Base-by-base conservation (phyloP, 768 basidiomycete genomes). In the Leccinum boreale region DNA sequence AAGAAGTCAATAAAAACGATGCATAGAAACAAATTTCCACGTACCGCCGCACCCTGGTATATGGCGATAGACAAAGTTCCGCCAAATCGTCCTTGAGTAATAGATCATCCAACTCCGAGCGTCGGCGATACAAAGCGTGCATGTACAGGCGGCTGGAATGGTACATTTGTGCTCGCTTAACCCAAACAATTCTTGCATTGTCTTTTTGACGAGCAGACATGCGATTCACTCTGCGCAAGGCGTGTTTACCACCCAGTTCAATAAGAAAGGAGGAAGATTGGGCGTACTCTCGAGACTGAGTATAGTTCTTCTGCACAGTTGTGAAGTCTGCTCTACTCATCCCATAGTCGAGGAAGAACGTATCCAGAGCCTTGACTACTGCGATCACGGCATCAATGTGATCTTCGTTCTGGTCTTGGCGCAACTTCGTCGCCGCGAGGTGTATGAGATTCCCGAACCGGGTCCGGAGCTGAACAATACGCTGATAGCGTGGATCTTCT, bases 321-420 rank as follows among this genome's bases (percentile, higher is more conserved):
- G 83, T 82, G 62, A 84, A 90, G 53, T 83, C 80, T 52, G 73
- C 73, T 65, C 84, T 74, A 48, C 74, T 82, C 68, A 89, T 75
- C 14, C 82, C 89, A 71, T 90, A 90, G 52, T 84, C 84, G 49
- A 92, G 76, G 64, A 93, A 75, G 65, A 83, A 90, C 2, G 85
- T 82, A 62, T 92, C 91, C 46, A 92, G 86, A 4, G 85, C 86
- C 61, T 84, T 85, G 23, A 85, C 81, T 17, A 92, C 82, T 36
- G 78, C 78, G 33, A 91, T 80, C 31, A 96, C 84, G 5, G 91
- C 89, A 69, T 98, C 95, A 46, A 92, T 89, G 60, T 92, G 89
- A 67, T 93, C 90, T 70, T 92, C 84, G 46, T 81, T 82, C 12
- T 78, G 81, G 45, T 81, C 79, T 63, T 81, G 79, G 36, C 84